phyloP scores from a whole-genome alignment of 2,329 filamentous ascomycete species.

The Lasiodiplodia sp. region DNA sequence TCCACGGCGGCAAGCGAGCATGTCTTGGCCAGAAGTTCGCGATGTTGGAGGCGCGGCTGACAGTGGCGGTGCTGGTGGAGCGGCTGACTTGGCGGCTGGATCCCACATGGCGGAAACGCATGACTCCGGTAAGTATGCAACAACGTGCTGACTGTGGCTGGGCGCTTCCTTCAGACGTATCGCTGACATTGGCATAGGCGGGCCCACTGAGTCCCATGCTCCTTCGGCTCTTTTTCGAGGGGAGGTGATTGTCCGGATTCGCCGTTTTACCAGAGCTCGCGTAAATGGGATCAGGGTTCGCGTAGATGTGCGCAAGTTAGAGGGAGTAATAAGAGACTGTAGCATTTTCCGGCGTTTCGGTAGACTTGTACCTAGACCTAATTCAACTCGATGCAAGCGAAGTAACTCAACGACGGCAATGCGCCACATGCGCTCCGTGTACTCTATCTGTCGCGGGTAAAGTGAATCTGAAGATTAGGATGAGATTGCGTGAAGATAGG shows the following conservation, averaged over 20 bases:
- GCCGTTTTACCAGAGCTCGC: no score
- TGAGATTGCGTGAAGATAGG: neutral
- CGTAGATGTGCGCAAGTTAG: neutral
- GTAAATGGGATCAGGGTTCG: no score
- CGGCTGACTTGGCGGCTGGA: conserved; percentile 43
- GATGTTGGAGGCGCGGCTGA: conserved; percentile 47
- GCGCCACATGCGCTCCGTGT: no score
- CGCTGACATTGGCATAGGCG: conserved; percentile 10
- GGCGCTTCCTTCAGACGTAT: neutral
- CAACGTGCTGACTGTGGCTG: conserved; percentile 1
- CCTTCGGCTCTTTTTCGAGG: conserved; percentile 13
- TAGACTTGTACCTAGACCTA: neutral
- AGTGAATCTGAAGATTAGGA: neutral
- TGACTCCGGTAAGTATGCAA: conserved; percentile 44
- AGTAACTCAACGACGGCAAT: neutral
- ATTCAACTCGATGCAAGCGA: neutral
- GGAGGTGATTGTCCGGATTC: neutral
- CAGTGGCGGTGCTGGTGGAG: conserved; percentile 43
- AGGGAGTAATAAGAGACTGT: neutral
- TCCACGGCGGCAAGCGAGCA: conserved; percentile 51
- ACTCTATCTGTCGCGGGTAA: neutral
- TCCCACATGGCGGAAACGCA: conserved; percentile 41
- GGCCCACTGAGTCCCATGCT: conserved; percentile 20
- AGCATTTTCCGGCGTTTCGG: conserved; percentile 2
- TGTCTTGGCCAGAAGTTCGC: conserved; percentile 54